Percentiles rank a stretch among this genome's conserved stretches.
These are phyloP conservation scores for Pseudocercospora fijiensis DNA, from an alignment of 2,329 filamentous ascomycete genomes.

Conservation along the genomic window DNA sequence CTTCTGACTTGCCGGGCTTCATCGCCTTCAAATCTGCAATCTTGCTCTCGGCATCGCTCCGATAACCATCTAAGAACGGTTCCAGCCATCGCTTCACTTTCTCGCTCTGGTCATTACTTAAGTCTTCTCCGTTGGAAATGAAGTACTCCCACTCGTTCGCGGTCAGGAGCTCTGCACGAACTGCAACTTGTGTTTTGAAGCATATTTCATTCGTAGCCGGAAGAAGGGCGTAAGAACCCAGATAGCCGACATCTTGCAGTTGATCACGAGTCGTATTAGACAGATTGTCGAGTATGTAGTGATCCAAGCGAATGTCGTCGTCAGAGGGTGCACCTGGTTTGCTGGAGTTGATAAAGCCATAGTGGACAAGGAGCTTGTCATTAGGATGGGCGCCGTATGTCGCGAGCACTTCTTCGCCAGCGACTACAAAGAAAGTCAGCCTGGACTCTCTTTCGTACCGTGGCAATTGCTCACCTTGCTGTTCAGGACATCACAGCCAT, in stretches of 20 bases:
- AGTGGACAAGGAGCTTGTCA: slow-evolving; percentile 71
- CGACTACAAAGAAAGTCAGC: slow-evolving; percentile 13
- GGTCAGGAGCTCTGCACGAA: slow-evolving; percentile 40
- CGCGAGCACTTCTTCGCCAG: slow-evolving; percentile 59
- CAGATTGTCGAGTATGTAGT: slow-evolving; percentile 43
- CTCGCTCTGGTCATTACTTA: slow-evolving; percentile 32
- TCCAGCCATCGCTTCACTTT: slow-evolving; percentile 30
- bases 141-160: slow-evolving; percentile 43
- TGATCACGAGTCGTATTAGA: slow-evolving; percentile 34
- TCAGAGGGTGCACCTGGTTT: slow-evolving; percentile 24
- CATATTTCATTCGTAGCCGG: slow-evolving; percentile 39
- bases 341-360: slow-evolving; percentile 47
- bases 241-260: slow-evolving; percentile 46
- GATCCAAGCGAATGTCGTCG: slow-evolving; percentile 46
- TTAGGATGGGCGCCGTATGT: slow-evolving; percentile 70
- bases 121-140: slow-evolving; percentile 37
- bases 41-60: slow-evolving; percentile 28
- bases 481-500: background rate
- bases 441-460: background rate
- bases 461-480: background rate
- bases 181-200: slow-evolving; percentile 48
- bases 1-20: slow-evolving; percentile 8
- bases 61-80: slow-evolving; percentile 24
- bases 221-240: slow-evolving; percentile 39
- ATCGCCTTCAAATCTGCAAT: slow-evolving; percentile 14